Evolutionary conservation across 257 asterid species (phyloP).

Genomic region (Craterostigma plantagineum): DNA sequence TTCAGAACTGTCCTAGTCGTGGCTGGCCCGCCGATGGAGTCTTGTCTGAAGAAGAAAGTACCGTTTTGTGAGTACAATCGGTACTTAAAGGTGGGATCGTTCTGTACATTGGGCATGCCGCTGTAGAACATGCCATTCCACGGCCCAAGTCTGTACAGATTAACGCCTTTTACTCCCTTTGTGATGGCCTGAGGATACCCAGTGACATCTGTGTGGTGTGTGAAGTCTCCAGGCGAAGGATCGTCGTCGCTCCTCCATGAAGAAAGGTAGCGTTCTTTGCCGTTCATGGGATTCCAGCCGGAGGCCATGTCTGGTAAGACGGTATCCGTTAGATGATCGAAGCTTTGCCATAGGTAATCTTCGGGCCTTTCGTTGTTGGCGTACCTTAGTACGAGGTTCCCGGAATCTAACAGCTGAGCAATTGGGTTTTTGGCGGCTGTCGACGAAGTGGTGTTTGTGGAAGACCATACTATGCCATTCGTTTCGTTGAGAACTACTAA

Average conservation of each 20-base stretch:
- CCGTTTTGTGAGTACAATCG: constrained; percentile 1
- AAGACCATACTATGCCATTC: constrained; percentile 15
- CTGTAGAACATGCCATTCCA: constrained; percentile 24
- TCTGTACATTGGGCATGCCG: not conserved
- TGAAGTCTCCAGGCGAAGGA: constrained; percentile 23
- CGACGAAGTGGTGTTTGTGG: constrained; percentile 19
- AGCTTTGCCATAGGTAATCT: constrained; percentile 29
- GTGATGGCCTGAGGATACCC: constrained; percentile 16
- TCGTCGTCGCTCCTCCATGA: constrained; percentile 26
- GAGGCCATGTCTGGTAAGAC: constrained; percentile 23
- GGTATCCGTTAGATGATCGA: constrained; percentile 26
- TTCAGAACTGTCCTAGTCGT: constrained; percentile 5
- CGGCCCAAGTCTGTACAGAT: constrained; percentile 14
- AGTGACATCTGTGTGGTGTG: constrained; percentile 10
- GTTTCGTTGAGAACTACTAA: constrained; percentile 12
- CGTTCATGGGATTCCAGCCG: constrained; percentile 17
- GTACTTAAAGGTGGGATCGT: not conserved
- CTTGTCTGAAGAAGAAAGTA: constrained; percentile 5
- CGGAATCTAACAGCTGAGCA: constrained; percentile 20
- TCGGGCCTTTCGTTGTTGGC: constrained; percentile 13
- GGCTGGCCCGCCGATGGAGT: constrained; percentile 1
- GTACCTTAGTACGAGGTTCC: constrained; percentile 30
- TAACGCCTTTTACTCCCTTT: constrained; percentile 1
- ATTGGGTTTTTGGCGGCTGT: constrained; percentile 9
- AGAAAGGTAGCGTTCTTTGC: constrained; percentile 13